Evolutionary conservation across 2,329 filamentous ascomycete genomes (phyloP).

Genomic region (Aspergillus uvarum): DNA sequence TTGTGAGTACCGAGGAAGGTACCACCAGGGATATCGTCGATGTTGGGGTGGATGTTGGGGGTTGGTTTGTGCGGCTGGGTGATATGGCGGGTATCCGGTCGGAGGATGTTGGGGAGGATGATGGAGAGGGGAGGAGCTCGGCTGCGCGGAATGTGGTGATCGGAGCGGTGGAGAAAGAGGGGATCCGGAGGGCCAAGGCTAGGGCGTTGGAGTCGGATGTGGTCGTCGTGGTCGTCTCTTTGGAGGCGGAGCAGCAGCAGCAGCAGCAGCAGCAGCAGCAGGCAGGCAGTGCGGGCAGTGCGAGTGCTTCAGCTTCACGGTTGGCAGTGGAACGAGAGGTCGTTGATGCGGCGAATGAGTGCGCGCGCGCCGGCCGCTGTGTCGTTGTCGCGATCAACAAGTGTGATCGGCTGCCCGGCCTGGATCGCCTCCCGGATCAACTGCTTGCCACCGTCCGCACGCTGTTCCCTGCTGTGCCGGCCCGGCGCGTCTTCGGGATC

Average conservation of each 20-base stretch:
- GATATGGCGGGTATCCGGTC: slow-evolving; percentile 87
- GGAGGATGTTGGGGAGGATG: slow-evolving; percentile 9
- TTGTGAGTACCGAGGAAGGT: slow-evolving; percentile 88
- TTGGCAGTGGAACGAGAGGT: slow-evolving; percentile 57
- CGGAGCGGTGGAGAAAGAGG: slow-evolving; percentile 79
- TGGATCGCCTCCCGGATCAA: slow-evolving; percentile 15
- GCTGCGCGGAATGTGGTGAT: slow-evolving; percentile 45
- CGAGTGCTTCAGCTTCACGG: slow-evolving; percentile 22
- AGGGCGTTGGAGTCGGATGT: slow-evolving; percentile 82
- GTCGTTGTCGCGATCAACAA: slow-evolving; percentile 64
- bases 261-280: too few species aligned
- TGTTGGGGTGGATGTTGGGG: slow-evolving; percentile 81
- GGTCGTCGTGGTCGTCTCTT: slow-evolving; percentile 74
- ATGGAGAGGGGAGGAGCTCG: slow-evolving; percentile 7
- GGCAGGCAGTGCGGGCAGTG: too few species aligned
- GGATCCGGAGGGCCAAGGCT: slow-evolving; percentile 80
- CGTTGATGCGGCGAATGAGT: slow-evolving; percentile 52
- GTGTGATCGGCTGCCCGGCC: slow-evolving; percentile 49
- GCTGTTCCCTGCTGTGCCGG: slow-evolving; percentile 45
- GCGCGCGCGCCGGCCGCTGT: slow-evolving; percentile 50
- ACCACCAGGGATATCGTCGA: slow-evolving; percentile 95
- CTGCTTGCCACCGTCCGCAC: slow-evolving; percentile 42
- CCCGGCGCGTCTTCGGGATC: slow-evolving; percentile 58
- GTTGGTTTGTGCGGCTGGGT: slow-evolving; percentile 89
- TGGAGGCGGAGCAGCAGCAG: slow-evolving; percentile 44